phyloP scores from a whole-genome alignment of 31 red algal species.

The Porphyra umbilicalis region DNA sequence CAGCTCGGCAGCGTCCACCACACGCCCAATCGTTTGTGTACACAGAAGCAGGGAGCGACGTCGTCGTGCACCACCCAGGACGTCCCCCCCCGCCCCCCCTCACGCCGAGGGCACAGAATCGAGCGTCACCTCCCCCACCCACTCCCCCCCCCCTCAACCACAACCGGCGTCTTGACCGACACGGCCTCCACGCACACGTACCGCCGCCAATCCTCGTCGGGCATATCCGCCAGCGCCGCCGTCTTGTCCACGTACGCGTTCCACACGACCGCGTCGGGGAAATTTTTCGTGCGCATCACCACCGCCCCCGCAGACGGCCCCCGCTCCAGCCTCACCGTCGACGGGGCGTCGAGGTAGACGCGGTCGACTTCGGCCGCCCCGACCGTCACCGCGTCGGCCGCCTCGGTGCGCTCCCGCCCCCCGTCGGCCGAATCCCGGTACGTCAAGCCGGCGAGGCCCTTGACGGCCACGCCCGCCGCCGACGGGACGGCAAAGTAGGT shows the following conservation, averaged over 20 bases:
- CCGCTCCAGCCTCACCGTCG: slow-evolving; percentile 1
- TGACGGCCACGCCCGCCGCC: not conserved
- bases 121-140: slow-evolving; percentile 30
- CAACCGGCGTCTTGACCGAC: slow-evolving; percentile 36
- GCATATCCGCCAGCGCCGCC: slow-evolving; percentile 58
- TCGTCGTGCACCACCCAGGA: too few species aligned
- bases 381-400: slow-evolving; percentile 31
- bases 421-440: slow-evolving; percentile 12
- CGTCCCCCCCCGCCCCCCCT: not conserved
- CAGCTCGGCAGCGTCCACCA: too few species aligned
- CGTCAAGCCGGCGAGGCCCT: slow-evolving; percentile 24
- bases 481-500: slow-evolving; percentile 65
- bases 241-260: slow-evolving; percentile 78
- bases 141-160: slow-evolving; percentile 19
- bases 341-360: slow-evolving; percentile 29
- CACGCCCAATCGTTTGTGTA: too few species aligned
- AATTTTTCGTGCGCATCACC: slow-evolving; percentile 6
- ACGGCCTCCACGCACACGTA: slow-evolving; percentile 86
- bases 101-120: not conserved
- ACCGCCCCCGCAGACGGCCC: not conserved
- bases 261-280: slow-evolving; percentile 87
- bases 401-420: not conserved
- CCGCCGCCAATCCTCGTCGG: slow-evolving; percentile 63
- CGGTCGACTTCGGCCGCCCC: slow-evolving; percentile 62
- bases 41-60: too few species aligned